These are phyloP conservation scores for Dispira parvispora DNA, from an alignment of 192 early-diverging fungal genomes.

Conservation along the genomic window DNA sequence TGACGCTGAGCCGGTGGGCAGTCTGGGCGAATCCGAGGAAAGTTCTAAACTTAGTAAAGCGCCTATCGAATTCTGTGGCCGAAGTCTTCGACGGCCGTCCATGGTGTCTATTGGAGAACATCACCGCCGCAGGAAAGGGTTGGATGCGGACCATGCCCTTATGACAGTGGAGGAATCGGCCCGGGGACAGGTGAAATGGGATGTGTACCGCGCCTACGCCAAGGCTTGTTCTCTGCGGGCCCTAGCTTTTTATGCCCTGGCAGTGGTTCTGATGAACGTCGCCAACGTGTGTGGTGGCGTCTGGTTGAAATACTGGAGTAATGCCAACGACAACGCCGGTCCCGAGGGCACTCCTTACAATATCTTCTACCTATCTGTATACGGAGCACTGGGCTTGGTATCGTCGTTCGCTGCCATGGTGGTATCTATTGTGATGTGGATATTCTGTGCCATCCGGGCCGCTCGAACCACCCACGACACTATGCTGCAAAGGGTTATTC, in stretches of 20 bases:
- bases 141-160: conserved; percentile 19
- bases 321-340: conserved; percentile 28
- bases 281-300: conserved; percentile 40
- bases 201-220: conserved; percentile 69
- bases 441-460: conserved; percentile 62
- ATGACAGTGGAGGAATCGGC: conserved; percentile 69
- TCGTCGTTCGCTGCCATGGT: conserved; percentile 45
- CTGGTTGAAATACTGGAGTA: conserved; percentile 63
- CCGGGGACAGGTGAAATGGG: conserved; percentile 61
- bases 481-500: conserved; percentile 62
- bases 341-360: conserved; percentile 17
- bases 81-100: conserved; percentile 37
- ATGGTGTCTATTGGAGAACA: conserved; percentile 23
- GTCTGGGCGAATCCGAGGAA: not conserved
- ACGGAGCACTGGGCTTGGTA: conserved; percentile 60
- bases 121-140: conserved; percentile 7
- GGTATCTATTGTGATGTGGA: conserved; percentile 59
- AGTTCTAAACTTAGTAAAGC: not conserved
- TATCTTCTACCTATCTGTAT: conserved; percentile 54
- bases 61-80: conserved; percentile 16
- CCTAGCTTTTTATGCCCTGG: conserved; percentile 37
- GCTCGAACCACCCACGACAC: conserved; percentile 50
- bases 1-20: not conserved
- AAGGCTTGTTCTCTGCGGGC: conserved; percentile 48
- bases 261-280: conserved; percentile 36